Base-by-base conservation (phyloP, 2,329 filamentous ascomycete genomes). In the Hortaea werneckii region DNA sequence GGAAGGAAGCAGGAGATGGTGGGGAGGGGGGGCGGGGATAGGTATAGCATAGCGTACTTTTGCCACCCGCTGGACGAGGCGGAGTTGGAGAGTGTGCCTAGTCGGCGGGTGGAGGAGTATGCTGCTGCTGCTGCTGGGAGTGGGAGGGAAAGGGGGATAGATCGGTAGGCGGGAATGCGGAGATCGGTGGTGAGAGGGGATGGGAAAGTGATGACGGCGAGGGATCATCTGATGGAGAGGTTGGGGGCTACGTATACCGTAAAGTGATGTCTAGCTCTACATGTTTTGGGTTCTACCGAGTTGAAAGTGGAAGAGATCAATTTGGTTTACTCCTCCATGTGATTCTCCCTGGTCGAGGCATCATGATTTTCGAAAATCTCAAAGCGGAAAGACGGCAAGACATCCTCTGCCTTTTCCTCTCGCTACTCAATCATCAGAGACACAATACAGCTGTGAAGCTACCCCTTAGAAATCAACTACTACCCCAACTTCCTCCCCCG, bases 21-120 rank as follows among this genome's bases (percentile, higher is more conserved):
- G 20, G 27, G 46, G 41, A 51, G 63, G 50, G 50, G 26, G 60
- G 71, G 41, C 63, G 62, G 67, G 50, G 72, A 76, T 50, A 60
- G 78, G 46, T 80, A 79, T 56, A 75, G 70, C 45, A 74, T 80
- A 50, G 78, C 74, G 20, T 82, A 78, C 56, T 82, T 82, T 58
- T 80, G 76, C 54, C 78, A 82, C 64, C 78, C 79, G 6, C 52
- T 74, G n/a, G 71, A 81, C 59, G 63, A 70, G 6, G 75, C 70
- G 26, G 61, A 68, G 53, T 58, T 82, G 49, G 73, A 75, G 29
- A 65, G 72, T 4, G 73, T 82, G 40, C 76, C 78, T 4, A 78
- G 77, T 54, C 50, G 57, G 28, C 46, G 75, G 11, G 73, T 81
- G 6, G 57, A 60, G 45, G 58, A 61, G 42, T 58, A 67, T 45